These are phyloP conservation scores for Ochetophila trinervis DNA, from an alignment of 306 rosid species.

Conservation along the genomic window DNA sequence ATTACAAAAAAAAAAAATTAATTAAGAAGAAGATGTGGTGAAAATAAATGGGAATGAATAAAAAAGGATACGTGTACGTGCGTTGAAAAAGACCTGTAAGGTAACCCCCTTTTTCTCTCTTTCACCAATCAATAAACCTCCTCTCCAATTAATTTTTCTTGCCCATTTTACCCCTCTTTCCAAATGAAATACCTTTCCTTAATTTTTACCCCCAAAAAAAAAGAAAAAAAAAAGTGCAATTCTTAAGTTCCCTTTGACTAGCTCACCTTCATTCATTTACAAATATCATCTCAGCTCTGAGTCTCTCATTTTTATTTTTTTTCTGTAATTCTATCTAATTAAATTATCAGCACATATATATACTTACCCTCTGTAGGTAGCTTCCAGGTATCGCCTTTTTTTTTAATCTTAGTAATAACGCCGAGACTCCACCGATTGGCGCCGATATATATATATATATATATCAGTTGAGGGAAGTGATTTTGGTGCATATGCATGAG, in stretches of 20 bases:
- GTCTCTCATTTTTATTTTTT: background rate
- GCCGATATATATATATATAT: no score
- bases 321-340: background rate
- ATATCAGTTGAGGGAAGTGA: no score
- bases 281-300: no score
- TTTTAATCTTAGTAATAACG: background rate
- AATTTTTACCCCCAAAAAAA: constrained; percentile 2
- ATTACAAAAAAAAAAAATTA: no score
- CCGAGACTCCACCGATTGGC: no score
- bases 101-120: background rate
- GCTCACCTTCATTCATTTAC: no score
- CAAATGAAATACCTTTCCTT: no score
- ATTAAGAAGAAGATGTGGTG: no score
- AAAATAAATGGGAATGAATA: background rate
- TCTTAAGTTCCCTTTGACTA: background rate
- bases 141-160: background rate
- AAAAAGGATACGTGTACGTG: background rate
- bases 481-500: no score
- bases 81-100: background rate
- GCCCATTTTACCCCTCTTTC: background rate
- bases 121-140: background rate
- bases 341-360: background rate
- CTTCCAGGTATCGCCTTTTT: no score
- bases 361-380: no score
- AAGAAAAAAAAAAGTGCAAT: background rate